Base-by-base conservation (phyloP, 2,329 filamentous ascomycete genomes). In the Trichoderma koningiopsis region DNA sequence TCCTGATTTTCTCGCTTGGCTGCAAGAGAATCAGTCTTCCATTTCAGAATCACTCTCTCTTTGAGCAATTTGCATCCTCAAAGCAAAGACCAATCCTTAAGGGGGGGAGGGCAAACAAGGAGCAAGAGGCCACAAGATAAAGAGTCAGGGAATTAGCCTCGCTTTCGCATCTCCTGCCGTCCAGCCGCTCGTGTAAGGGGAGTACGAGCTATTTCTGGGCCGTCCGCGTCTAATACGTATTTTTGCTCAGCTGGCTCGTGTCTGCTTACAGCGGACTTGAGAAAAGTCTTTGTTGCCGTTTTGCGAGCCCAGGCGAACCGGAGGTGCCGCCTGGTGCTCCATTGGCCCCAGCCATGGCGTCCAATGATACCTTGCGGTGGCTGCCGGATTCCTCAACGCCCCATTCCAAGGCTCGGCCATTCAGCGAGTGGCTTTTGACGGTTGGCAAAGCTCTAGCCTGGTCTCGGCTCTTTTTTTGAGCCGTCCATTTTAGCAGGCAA, bases 261-360 rank as follows among this genome's bases (percentile, higher is more conserved):
- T n/a, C 40, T n/a, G 16, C 40, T 43, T 31, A 22, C 31, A 37
- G 47, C 47, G 47, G n/a, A 27, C 35, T n/a, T 33, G 3, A 14
- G 24, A 3, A 24, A 31, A 59, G 16, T n/a, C 10, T n/a, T 49
- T n/a, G 40, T 31, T 40, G 55, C 55, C 40, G 22, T 49, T 22
- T 37, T 47, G 24, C 63, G 27, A 52, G 10, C n/a, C 13, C 64
- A 37, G 29, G 27, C 53, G 55, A 59, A 59, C 64, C 64, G 64
- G 64, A 58, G 64, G 37, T 58, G 64, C 64, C 64, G 64, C 19
- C n/a, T n/a, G 31, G 31, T 16, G 29, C 64, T 40, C 53, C 53
- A 67, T 58, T 31, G 56, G 64, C n/a, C 47, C 64, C 27, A 49
- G 64, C 55, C 64, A 67, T 40, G 64, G 64, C 64, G 64, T 67